Evolutionary conservation across 306 rosid species (phyloP).

Genomic region (Senna siamea): DNA sequence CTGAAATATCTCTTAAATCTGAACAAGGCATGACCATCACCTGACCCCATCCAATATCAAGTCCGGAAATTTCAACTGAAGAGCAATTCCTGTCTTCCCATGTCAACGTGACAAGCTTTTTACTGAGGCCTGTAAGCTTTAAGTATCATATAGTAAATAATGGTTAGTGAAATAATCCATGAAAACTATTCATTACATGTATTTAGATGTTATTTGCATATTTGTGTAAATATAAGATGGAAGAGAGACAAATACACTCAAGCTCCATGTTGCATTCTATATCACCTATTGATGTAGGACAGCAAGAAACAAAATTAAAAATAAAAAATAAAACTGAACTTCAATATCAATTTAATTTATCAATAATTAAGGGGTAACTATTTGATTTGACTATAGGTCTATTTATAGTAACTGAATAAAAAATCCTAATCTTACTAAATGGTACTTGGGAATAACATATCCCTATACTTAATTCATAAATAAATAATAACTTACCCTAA

Average conservation of each 20-base stretch:
- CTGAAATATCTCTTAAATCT: slow-evolving; percentile 21
- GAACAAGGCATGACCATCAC: slow-evolving; percentile 48
- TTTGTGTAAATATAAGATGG: too few species aligned
- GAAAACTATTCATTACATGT: not conserved
- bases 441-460: not conserved
- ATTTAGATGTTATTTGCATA: slow-evolving; percentile 8
- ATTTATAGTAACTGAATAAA: not conserved
- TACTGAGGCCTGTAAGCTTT: slow-evolving; percentile 77
- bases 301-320: not conserved
- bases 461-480: too few species aligned
- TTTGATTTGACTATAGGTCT: not conserved
- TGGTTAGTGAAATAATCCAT: slow-evolving; percentile 35
- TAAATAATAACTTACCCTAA: too few species aligned
- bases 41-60: slow-evolving; percentile 99
- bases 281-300: slow-evolving; percentile 19
- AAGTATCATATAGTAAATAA: slow-evolving; percentile 40
- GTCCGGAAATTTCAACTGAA: slow-evolving; percentile 85
- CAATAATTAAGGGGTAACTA: not conserved
- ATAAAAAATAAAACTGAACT: not conserved
- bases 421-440: not conserved
- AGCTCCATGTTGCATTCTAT: not conserved
- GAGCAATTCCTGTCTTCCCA: slow-evolving; percentile 71
- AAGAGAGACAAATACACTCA: too few species aligned
- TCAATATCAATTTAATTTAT: not conserved
- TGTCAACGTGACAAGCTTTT: slow-evolving; percentile 65